Evolutionary conservation across 495 filamentous ascomycete species (phyloP).

Genomic region (Penicillium malachiteum): DNA sequence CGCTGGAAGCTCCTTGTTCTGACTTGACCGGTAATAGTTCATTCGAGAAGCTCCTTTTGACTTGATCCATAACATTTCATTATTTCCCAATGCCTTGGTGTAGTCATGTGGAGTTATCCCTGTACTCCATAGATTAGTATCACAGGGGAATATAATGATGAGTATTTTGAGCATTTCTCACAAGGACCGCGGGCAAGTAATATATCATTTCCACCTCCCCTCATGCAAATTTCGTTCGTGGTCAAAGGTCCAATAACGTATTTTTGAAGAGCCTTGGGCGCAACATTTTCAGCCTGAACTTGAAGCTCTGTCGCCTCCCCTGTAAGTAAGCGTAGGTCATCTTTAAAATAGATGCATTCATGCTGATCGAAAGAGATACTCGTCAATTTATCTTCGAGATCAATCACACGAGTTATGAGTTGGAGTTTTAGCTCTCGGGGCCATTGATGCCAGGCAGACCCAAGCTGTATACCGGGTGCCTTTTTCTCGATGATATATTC

Average conservation of each 20-base stretch:
- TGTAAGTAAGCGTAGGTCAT: conserved; percentile 28
- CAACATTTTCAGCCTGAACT: conserved; percentile 6
- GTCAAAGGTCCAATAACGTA: conserved; percentile 26
- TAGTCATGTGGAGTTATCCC: conserved; percentile 18
- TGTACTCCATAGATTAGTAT: conserved; percentile 4
- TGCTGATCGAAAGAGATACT: conserved; percentile 33
- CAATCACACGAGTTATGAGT: conserved; percentile 35
- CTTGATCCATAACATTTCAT: conserved; percentile 21
- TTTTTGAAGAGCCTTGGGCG: conserved; percentile 2
- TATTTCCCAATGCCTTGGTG: conserved; percentile 14
- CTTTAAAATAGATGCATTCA: conserved; percentile 42
- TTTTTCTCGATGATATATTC: conserved; percentile 46
- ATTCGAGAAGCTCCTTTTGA: conserved; percentile 15
- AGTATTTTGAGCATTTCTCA: conserved; percentile 8
- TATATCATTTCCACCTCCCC: conserved; percentile 10
- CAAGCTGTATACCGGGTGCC: conserved; percentile 32
- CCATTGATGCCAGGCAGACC: conserved; percentile 36
- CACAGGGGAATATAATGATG: conserved; percentile 5
- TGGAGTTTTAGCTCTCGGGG: conserved; percentile 26
- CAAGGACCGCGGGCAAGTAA: conserved; percentile 20
- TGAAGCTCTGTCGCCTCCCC: conserved; percentile 23
- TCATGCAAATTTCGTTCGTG: conserved; percentile 13
- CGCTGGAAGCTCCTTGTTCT: conserved; percentile 7
- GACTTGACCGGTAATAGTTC: conserved; percentile 17
- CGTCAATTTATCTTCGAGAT: conserved; percentile 36